A percentile compares a stretch with the other conserved stretches of the same genome.
Evolutionary conservation across 371 early-diverging fungal species (phyloP).

Genomic region (Batkoa obscura): DNA sequence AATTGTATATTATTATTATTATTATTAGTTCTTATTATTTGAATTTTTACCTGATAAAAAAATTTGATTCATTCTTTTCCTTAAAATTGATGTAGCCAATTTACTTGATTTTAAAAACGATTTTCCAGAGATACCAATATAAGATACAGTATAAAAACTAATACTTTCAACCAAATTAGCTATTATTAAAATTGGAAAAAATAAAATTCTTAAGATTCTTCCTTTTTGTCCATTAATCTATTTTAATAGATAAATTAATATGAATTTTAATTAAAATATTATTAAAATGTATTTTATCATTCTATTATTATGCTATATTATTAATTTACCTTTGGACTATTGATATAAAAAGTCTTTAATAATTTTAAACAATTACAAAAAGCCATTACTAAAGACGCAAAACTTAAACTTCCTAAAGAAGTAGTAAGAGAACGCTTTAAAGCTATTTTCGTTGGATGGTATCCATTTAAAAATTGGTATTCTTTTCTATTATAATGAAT

Average conservation of each 20-base stretch:
- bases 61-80: too few relatives aligned
- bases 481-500: neutral
- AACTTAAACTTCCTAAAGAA: neutral
- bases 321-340: neutral
- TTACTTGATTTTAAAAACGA: neutral
- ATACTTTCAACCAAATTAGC: neutral
- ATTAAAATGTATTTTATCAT: neutral
- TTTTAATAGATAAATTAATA: neutral
- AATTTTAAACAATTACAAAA: neutral
- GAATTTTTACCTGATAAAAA: too few relatives aligned
- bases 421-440: neutral
- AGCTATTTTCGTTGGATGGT: neutral
- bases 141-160: constrained; percentile 4
- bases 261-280: neutral
- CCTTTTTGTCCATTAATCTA: neutral
- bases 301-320: neutral
- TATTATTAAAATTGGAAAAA: neutral
- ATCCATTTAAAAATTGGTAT: neutral
- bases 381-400: neutral
- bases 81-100: neutral
- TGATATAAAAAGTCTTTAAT: neutral
- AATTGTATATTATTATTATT: too few relatives aligned
- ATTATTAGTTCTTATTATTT: too few relatives aligned
- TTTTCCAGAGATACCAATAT: constrained; percentile 4
- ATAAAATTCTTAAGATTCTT: neutral